phyloP scores from a whole-genome alignment of 441 rosid genomes.

The Erodium moschatum region DNA sequence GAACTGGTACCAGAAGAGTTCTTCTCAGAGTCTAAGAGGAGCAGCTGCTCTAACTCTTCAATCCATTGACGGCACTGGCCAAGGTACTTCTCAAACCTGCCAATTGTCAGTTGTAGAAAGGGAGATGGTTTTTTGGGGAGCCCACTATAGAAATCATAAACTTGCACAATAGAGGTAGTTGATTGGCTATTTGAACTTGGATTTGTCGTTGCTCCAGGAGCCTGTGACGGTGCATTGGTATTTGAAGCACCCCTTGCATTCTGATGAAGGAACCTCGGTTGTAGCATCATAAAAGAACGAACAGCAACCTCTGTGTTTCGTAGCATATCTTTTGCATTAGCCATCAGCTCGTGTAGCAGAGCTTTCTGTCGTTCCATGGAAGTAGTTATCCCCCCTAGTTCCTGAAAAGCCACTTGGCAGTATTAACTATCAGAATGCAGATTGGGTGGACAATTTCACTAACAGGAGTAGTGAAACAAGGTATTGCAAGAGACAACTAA shows the following conservation, averaged over 20 bases:
- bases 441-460: no score
- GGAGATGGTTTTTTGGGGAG: slow-evolving; percentile 86
- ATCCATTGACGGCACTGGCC: slow-evolving; percentile 82
- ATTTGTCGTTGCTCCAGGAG: no score
- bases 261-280: slow-evolving; percentile 60
- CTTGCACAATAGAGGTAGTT: slow-evolving; percentile 43
- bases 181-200: slow-evolving; percentile 30
- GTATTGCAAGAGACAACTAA: no score
- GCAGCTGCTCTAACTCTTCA: no score
- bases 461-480: no score
- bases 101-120: slow-evolving; percentile 70
- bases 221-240: no score
- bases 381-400: no score
- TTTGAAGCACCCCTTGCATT: no score
- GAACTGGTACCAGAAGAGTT: slow-evolving; percentile 40
- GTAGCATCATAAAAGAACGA: slow-evolving; percentile 76
- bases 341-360: slow-evolving; percentile 37
- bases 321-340: slow-evolving; percentile 68
- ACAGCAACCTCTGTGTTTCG: slow-evolving; percentile 77
- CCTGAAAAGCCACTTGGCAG: no score
- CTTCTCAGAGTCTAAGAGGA: slow-evolving; percentile 69
- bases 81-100: slow-evolving; percentile 81
- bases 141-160: slow-evolving; percentile 80
- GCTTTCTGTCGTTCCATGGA: no score
- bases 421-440: no score